Percentiles rank a stretch among this genome's conserved stretches.
Evolutionary conservation across 805 yeast genomes (phyloP).

Genomic region (Cyberlindnera euphorbiae): DNA sequence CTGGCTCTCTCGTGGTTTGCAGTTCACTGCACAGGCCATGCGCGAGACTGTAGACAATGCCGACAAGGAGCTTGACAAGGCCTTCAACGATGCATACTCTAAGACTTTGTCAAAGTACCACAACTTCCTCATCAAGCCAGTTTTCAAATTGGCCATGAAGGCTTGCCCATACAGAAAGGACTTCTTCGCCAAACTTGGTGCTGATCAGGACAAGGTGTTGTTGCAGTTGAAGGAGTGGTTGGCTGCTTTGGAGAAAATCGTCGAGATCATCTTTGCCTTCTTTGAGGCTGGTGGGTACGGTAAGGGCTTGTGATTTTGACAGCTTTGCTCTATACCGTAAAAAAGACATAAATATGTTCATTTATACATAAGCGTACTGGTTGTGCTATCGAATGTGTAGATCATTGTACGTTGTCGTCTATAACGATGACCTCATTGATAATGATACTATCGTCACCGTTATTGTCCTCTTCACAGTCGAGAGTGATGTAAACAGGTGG

Average conservation of each 20-base stretch:
- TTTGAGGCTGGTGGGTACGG: constrained; percentile 80
- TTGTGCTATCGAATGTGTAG: too few species aligned
- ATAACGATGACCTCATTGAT: too few species aligned
- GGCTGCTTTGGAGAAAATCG: constrained; percentile 69
- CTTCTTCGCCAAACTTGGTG: constrained; percentile 78
- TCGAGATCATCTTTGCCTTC: constrained; percentile 67
- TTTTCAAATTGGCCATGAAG: constrained; percentile 90
- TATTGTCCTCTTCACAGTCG: too few species aligned
- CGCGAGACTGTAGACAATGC: constrained; percentile 69
- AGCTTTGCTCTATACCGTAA: too few species aligned
- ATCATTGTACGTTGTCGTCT: too few species aligned
- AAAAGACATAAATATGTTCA: too few species aligned
- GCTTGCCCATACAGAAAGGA: constrained; percentile 90
- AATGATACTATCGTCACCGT: too few species aligned
- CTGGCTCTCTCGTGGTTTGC: constrained; percentile 83
- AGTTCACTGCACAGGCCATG: constrained; percentile 88
- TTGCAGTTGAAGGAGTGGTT: constrained; percentile 71
- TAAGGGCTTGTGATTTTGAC: constrained; percentile 59
- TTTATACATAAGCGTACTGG: too few species aligned
- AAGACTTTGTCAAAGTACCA: constrained; percentile 81
- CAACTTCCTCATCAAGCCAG: constrained; percentile 75
- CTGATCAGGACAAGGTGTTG: constrained; percentile 61
- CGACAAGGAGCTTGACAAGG: constrained; percentile 56
- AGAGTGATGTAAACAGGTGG: too few species aligned
- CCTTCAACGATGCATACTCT: constrained; percentile 80